These are phyloP conservation scores for Marsdenia floribunda DNA, from an alignment of 257 asterid genomes.

Conservation along the genomic window DNA sequence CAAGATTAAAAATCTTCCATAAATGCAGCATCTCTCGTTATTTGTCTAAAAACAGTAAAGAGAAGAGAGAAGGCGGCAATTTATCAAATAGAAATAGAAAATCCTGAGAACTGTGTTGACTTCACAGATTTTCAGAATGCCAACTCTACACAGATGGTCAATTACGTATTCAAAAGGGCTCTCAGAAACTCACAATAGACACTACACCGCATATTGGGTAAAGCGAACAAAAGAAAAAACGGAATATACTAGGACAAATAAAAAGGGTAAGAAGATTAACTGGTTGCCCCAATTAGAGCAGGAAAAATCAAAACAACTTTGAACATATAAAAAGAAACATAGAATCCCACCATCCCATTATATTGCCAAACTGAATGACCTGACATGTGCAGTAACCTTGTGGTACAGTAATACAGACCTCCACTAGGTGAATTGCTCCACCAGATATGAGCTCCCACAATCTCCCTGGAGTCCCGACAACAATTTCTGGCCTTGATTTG, in stretches of 20 bases:
- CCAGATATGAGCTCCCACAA: slow-evolving; percentile 97
- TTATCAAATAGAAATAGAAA: background rate
- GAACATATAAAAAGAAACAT: background rate
- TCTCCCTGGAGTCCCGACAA: slow-evolving; percentile 99
- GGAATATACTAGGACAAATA: background rate
- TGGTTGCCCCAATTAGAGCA: background rate
- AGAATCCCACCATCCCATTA: background rate
- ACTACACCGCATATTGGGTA: background rate
- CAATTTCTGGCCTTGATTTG: slow-evolving; percentile 86
- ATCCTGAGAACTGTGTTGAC: background rate
- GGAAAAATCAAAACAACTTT: background rate
- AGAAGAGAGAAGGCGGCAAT: background rate
- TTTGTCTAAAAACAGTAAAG: background rate
- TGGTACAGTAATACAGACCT: slow-evolving; percentile 48
- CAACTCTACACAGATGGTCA: background rate
- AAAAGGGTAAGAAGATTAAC: background rate
- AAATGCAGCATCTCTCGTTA: background rate
- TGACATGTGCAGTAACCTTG: slow-evolving; percentile 5
- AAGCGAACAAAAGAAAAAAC: background rate
- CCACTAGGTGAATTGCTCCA: slow-evolving; percentile 75
- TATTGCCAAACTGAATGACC: background rate
- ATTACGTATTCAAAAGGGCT: background rate
- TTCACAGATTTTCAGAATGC: background rate
- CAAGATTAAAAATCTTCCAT: background rate
- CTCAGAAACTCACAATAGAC: background rate